phyloP scores from a whole-genome alignment of 139 green algal species.

The Chlorella ohadii region DNA sequence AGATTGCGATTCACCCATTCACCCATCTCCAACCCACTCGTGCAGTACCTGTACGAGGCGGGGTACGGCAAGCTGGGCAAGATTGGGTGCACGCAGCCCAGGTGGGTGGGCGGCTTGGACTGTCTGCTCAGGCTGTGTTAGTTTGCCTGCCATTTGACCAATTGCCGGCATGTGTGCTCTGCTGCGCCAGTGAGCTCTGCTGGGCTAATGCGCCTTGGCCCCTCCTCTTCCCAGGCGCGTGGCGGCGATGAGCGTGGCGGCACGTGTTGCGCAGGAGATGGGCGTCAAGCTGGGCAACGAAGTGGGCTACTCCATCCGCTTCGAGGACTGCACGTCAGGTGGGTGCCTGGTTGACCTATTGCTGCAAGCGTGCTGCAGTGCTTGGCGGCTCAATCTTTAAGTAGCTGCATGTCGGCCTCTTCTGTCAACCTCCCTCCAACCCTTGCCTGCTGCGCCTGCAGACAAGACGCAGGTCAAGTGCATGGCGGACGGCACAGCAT shows the following conservation, averaged over 20 bases:
- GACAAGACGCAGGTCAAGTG: slow-evolving; percentile 50
- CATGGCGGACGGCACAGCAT: background rate
- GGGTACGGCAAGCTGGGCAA: slow-evolving; percentile 91
- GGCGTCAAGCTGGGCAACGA: slow-evolving; percentile 92
- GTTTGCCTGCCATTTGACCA: too few species aligned
- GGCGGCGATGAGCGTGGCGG: slow-evolving; percentile 96
- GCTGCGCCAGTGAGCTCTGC: too few species aligned
- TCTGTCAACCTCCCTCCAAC: too few species aligned
- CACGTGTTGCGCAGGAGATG: slow-evolving; percentile 94
- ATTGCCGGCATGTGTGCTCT: too few species aligned
- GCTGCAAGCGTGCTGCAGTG: too few species aligned
- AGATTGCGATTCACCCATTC: too few species aligned
- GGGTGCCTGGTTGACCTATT: too few species aligned
- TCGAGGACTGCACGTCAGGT: slow-evolving; percentile 96
- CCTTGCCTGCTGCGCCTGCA: background rate
- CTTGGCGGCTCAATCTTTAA: too few species aligned
- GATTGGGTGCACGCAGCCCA: slow-evolving; percentile 94
- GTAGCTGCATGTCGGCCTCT: too few species aligned
- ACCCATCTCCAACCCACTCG: too few species aligned
- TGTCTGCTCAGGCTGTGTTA: too few species aligned
- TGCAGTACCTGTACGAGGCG: slow-evolving; percentile 93
- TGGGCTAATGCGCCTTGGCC: too few species aligned
- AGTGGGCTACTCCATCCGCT: slow-evolving; percentile 98
- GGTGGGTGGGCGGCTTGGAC: background rate
- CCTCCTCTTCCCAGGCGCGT: slow-evolving; percentile 89